These are phyloP conservation scores for Cunninghamia lanceolata DNA, from an alignment of 75 land plant genomes.

Conservation along the genomic window DNA sequence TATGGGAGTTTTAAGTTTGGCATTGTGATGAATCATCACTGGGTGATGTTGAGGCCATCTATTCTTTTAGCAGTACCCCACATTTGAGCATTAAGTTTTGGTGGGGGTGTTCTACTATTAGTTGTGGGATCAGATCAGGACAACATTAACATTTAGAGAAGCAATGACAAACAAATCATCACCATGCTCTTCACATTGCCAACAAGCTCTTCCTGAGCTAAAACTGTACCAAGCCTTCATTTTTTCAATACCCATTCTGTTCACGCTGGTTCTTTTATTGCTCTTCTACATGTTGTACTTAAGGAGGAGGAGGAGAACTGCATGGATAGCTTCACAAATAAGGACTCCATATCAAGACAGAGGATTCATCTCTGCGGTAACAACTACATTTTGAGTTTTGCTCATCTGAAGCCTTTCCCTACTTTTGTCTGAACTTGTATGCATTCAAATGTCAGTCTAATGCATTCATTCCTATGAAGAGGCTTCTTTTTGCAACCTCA, in stretches of 20 bases:
- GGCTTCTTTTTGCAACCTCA: neutral
- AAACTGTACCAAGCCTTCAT: conserved; percentile 70
- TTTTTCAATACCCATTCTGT: conserved; percentile 66
- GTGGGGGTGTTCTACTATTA: neutral
- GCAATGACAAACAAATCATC: conserved; percentile 7
- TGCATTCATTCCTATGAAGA: neutral
- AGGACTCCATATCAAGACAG: conserved; percentile 15
- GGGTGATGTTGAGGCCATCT: neutral
- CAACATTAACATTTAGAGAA: neutral
- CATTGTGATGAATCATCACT: neutral
- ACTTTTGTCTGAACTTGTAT: neutral
- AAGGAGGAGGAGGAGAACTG: conserved; percentile 36
- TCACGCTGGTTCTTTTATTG: conserved; percentile 59
- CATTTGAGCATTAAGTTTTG: neutral
- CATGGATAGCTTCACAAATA: conserved; percentile 50
- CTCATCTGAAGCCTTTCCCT: neutral
- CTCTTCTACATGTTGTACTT: conserved; percentile 69
- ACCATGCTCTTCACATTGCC: conserved; percentile 11
- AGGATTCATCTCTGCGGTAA: conserved; percentile 20
- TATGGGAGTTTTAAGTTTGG: neutral
- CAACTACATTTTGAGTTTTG: conserved; percentile 9
- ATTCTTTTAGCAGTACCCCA: neutral
- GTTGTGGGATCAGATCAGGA: neutral
- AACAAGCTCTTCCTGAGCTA: conserved; percentile 32
- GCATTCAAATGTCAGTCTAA: neutral